Evolutionary conservation across 192 early-diverging fungal genomes (phyloP).

Genomic region (Phycomyces nitens): DNA sequence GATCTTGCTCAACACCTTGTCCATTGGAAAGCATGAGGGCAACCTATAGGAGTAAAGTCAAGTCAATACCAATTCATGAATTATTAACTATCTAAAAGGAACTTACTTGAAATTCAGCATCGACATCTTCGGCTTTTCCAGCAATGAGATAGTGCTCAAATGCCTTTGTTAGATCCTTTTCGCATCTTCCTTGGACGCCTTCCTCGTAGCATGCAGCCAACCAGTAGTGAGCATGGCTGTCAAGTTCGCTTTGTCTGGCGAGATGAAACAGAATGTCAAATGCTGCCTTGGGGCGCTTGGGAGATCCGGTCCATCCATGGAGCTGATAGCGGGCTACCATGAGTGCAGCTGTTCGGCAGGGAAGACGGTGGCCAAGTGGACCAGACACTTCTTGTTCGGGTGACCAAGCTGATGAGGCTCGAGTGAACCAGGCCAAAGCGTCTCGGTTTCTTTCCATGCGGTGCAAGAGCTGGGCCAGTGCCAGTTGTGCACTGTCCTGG

Average conservation of each 20-base stretch:
- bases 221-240: conserved; percentile 33
- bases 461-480: conserved; percentile 30
- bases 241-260: conserved; percentile 7
- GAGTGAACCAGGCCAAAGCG: conserved; percentile 24
- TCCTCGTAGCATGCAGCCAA: conserved; percentile 34
- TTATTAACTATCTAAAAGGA: too few relatives aligned
- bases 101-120: conserved; percentile 35
- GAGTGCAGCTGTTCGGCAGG: conserved; percentile 13
- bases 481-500: conserved; percentile 20
- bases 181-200: conserved; percentile 21
- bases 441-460: conserved; percentile 18
- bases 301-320: conserved; percentile 18
- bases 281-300: conserved; percentile 17
- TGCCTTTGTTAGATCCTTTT: conserved; percentile 19
- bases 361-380: not conserved
- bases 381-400: not conserved
- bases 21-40: conserved; percentile 42
- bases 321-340: conserved; percentile 33
- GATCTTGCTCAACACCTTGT: conserved; percentile 25
- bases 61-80: too few relatives aligned
- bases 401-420: not conserved
- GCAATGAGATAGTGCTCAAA: conserved; percentile 24
- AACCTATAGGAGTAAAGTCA: too few relatives aligned
- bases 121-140: conserved; percentile 21
- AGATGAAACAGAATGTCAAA: conserved; percentile 28